Evolutionary conservation across 2,329 filamentous ascomycete species (phyloP), one percentile per base, ranked within the genome.

Genomic region (Macroventuria anomochaeta): DNA sequence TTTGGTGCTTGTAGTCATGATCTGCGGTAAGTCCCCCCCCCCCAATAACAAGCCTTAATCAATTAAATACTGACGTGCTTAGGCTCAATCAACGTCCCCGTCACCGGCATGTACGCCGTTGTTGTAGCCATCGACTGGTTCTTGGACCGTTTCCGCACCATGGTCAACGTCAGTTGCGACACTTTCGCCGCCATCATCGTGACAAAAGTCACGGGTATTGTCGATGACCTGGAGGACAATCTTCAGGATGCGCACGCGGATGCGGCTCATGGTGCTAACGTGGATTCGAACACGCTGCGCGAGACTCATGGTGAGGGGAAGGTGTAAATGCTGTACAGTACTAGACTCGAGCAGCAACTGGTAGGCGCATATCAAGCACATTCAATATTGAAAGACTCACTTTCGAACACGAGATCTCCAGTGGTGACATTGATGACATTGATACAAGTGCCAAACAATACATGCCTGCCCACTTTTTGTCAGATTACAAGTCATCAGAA

Each of bases 111-210:
- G 79, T 82, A 79, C 57, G 80, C 77, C 18, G 79, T 83, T 33
- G 79, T 83, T 12, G 76, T 82, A 2, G 80, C 80, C 20, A 82
- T 83, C 37, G 81, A 83, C 57, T 83, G 80, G 81, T 78, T 83
- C 65, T 71, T 83, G n/a, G 81, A 83, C 67, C 78, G 81, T 23
- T 83, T 83, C 75, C 74, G 81, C 12, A 83, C 81, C 0, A 76
- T 77, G 3, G 63, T 78, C 47, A 83, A 83, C 55, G 80, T 83
- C 36, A 78, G 74, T 29, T 79, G 79, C n/a, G 81, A 83, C 63
- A 55, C 81, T 1, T 82, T 77, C 50, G 79, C 77, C 0, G 77
- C 75, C 2, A 62, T 59, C 2, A 65, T 80, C 23, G 60, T 80
- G 3, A 59, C 66, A 2, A 76, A 77, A 51, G 58, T 80, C 18